Conservation (phyloP, 768 basidiomycete genomes). For the Mycena pura region DNA sequence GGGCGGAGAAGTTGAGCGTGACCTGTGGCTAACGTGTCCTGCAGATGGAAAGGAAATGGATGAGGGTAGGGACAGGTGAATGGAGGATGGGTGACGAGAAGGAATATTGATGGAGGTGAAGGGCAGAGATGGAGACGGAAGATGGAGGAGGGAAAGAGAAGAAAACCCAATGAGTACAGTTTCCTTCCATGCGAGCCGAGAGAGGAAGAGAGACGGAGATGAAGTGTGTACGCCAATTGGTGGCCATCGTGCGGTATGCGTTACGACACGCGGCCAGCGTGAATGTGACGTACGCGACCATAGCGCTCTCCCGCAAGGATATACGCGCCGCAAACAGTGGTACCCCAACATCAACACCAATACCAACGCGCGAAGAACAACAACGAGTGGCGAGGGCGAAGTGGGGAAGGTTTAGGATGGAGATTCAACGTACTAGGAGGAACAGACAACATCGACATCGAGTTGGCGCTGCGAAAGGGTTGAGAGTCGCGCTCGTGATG, state of each 20-base stretch:
- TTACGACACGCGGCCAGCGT: too few species aligned
- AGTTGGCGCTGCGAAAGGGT: conserved; percentile 11
- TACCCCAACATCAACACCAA: background rate
- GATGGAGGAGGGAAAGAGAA: background rate
- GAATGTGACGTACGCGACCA: too few species aligned
- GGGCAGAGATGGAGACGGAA: background rate
- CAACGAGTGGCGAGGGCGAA: conserved; percentile 23
- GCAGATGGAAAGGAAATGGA: conserved; percentile 3
- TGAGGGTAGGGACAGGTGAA: background rate
- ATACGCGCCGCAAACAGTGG: too few species aligned
- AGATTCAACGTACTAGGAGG: conserved; percentile 31
- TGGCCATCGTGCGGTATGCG: background rate
- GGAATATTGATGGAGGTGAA: background rate
- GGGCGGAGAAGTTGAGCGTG: conserved; percentile 18
- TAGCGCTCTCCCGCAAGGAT: too few species aligned
- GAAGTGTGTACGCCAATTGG: background rate
- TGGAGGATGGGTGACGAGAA: background rate
- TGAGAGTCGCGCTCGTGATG: conserved; percentile 7
- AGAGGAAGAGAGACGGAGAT: conserved; percentile 12
- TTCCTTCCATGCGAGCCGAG: conserved; percentile 24
- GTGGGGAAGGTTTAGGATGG: conserved; percentile 14
- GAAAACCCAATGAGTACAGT: conserved; percentile 27
- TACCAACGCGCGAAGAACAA: background rate
- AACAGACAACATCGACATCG: conserved; percentile 18
- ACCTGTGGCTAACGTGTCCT: conserved; percentile 16